phyloP scores from a whole-genome alignment of 2,329 filamentous ascomycete genomes.

The Cytospora schulzeri region DNA sequence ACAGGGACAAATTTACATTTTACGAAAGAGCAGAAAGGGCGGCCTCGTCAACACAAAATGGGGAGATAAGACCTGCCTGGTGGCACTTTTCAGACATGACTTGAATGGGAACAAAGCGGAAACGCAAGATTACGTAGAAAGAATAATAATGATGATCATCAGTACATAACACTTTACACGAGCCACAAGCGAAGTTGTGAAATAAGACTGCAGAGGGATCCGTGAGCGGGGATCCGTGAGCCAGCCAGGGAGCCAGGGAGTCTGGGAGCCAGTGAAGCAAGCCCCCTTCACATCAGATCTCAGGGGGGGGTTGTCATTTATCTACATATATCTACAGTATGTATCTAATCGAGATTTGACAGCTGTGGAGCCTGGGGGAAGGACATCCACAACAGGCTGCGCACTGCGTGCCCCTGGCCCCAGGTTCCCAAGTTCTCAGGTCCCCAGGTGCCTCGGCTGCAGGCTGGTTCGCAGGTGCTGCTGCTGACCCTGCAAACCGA shows the following conservation, averaged over 20 bases:
- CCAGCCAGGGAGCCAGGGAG: too few species aligned
- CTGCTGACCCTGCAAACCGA: background rate
- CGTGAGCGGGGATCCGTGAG: too few species aligned
- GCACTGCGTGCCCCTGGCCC: too few species aligned
- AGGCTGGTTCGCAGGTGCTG: background rate
- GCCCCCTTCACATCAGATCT: slow-evolving; percentile 10
- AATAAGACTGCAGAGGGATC: slow-evolving; percentile 11
- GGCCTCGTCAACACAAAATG: slow-evolving; percentile 9
- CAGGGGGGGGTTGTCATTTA: too few species aligned
- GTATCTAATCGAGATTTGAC: slow-evolving; percentile 1
- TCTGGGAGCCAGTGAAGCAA: too few species aligned
- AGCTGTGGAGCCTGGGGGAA: background rate
- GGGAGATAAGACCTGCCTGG: slow-evolving; percentile 2
- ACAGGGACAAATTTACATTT: slow-evolving; percentile 20
- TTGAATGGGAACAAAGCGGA: slow-evolving; percentile 25
- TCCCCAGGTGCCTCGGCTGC: slow-evolving; percentile 1
- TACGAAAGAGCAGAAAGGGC: slow-evolving; percentile 12
- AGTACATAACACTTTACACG: slow-evolving; percentile 31
- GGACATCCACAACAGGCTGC: background rate
- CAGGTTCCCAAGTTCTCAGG: too few species aligned
- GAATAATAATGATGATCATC: slow-evolving; percentile 41
- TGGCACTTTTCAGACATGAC: slow-evolving; percentile 22
- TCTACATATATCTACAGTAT: background rate
- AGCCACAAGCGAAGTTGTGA: slow-evolving; percentile 17
- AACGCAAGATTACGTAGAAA: slow-evolving; percentile 37